Percentiles rank a stretch among this genome's conserved stretches.
Conservation (phyloP, 768 basidiomycete genomes). For the Mycena floridula region DNA sequence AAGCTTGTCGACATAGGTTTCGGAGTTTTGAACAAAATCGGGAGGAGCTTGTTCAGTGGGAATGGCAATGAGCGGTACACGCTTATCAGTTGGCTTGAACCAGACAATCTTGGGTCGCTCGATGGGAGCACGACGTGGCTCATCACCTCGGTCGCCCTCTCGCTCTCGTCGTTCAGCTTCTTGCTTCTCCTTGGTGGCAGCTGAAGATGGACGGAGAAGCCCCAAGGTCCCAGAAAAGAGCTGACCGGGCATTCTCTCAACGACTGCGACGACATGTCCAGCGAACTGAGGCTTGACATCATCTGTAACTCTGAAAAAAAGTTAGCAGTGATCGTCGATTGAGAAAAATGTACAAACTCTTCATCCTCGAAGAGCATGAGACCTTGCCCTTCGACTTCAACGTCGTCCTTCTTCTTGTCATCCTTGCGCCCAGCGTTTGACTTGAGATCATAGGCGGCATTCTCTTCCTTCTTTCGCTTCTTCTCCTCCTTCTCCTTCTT, state of each 20-base stretch:
- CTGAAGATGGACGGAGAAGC: constrained; percentile 89
- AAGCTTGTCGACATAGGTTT: constrained; percentile 81
- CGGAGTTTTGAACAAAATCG: constrained; percentile 94
- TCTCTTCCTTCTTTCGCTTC: constrained; percentile 99
- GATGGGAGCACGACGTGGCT: constrained; percentile 68
- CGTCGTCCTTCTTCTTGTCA: constrained; percentile 99
- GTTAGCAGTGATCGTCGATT: constrained; percentile 3
- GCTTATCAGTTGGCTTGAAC: constrained; percentile 99
- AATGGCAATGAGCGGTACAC: constrained; percentile 97
- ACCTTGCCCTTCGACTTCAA: constrained; percentile 98
- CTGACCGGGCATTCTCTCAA: constrained; percentile 98
- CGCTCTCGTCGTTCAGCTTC: constrained; percentile 96
- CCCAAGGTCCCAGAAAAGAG: constrained; percentile 97
- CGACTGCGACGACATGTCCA: constrained; percentile 99
- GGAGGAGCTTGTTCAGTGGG: constrained; percentile 97
- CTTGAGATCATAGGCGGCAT: constrained; percentile 87
- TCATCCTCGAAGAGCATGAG: constrained; percentile 96
- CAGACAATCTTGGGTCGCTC: constrained; percentile 99
- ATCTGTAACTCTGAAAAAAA: constrained; percentile 72
- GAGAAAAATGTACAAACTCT: constrained; percentile 48
- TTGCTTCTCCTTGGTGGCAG: constrained; percentile 97
- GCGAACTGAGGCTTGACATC: constrained; percentile 98
- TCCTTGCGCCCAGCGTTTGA: constrained; percentile 74
- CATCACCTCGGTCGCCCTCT: constrained; percentile 87
- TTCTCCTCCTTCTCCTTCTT: constrained; percentile 99